These are phyloP conservation scores for Yamadazyma paraphyllophila DNA, from an alignment of 805 yeast genomes.

Conservation along the genomic window DNA sequence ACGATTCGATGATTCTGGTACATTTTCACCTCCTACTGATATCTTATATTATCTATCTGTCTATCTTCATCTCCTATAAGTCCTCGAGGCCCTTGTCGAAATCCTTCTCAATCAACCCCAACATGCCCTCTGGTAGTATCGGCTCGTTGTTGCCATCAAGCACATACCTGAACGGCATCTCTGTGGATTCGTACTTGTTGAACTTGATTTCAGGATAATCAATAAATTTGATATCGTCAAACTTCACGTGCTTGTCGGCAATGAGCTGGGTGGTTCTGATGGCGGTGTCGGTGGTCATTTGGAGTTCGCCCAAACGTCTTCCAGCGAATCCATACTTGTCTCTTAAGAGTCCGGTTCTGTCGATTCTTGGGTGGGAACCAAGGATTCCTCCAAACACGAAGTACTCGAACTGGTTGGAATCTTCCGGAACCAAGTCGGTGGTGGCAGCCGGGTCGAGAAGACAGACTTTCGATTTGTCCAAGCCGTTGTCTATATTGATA, in stretches of 20 bases:
- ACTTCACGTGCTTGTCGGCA: constrained; percentile 52
- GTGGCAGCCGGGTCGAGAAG: constrained; percentile 86
- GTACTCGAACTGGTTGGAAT: constrained; percentile 66
- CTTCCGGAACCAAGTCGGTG: constrained; percentile 70
- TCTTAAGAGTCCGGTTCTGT: constrained; percentile 87
- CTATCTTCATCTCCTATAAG: no score
- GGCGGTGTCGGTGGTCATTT: constrained; percentile 98
- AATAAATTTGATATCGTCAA: constrained; percentile 76
- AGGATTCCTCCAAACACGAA: constrained; percentile 95
- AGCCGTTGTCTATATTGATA: constrained; percentile 48
- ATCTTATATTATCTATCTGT: no score
- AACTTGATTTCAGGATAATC: constrained; percentile 94
- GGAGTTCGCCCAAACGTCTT: constrained; percentile 80
- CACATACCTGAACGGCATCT: constrained; percentile 96
- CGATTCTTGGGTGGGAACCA: constrained; percentile 92
- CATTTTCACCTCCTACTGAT: no score
- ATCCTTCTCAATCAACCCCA: constrained; percentile 78
- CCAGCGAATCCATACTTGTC: constrained; percentile 80
- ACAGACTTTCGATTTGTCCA: constrained; percentile 58
- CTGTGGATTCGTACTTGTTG: constrained; percentile 86
- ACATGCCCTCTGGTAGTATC: constrained; percentile 89
- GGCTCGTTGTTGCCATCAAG: constrained; percentile 64
- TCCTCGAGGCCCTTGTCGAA: constrained; percentile 82
- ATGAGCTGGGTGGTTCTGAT: constrained; percentile 86
- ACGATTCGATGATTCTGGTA: not conserved